Conservation (phyloP, 352 stramenopile genomes). For the Globisporangium iwayamae region DNA sequence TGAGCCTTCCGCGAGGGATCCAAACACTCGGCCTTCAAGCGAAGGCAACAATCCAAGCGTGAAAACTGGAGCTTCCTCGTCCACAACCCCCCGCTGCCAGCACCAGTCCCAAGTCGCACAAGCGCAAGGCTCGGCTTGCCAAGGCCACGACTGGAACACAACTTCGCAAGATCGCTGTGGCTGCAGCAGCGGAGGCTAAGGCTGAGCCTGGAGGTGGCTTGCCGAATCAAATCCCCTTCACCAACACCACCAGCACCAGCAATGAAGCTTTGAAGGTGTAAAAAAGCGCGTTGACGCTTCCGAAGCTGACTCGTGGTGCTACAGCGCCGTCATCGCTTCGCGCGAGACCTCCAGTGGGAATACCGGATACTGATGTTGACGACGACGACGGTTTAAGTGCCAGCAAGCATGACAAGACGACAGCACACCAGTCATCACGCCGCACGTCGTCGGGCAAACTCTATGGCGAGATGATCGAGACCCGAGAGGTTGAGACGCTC, state of each 20-base stretch:
- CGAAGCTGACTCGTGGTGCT: constrained; percentile 2
- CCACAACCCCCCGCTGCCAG: not conserved
- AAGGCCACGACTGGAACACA: constrained; percentile 2
- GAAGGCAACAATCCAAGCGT: not conserved
- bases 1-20: not conserved
- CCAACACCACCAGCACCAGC: not conserved
- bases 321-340: not conserved
- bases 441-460: not conserved
- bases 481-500: constrained; percentile 23
- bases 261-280: not conserved
- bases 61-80: constrained; percentile 7
- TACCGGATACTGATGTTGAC: too few species aligned
- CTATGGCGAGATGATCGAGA: constrained; percentile 27
- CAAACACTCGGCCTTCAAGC: too few species aligned
- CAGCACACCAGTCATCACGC: constrained; percentile 1
- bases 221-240: not conserved
- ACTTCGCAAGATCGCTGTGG: constrained; percentile 5
- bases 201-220: not conserved
- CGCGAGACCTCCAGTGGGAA: not conserved
- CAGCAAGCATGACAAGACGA: not conserved
- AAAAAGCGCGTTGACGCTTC: too few species aligned
- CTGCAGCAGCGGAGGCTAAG: not conserved
- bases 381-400: not conserved
- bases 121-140: constrained; percentile 1
- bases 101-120: not conserved